Evolutionary conservation across 2,329 filamentous ascomycete genomes (phyloP).

Genomic region (Talaromyces sp.): DNA sequence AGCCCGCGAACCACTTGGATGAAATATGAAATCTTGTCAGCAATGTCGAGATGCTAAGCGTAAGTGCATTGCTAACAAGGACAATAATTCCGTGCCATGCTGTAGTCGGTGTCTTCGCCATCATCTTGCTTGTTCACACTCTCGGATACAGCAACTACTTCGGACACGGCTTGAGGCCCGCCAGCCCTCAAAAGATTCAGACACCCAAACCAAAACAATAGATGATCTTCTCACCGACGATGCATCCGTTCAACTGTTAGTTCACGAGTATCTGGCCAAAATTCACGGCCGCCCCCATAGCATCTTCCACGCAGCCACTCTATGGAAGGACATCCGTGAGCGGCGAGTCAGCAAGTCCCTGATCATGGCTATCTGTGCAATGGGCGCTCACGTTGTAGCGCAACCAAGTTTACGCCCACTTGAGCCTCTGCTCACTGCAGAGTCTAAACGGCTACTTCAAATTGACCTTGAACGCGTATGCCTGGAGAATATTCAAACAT

Average conservation of each 20-base stretch:
- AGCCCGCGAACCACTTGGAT: too few species aligned
- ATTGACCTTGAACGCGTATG: conserved; percentile 36
- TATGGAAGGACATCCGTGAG: background rate
- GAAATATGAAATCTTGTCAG: background rate
- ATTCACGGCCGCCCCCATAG: background rate
- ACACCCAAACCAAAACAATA: background rate
- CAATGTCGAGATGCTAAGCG: background rate
- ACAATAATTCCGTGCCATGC: background rate
- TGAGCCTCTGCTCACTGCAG: conserved; percentile 16
- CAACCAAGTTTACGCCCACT: background rate
- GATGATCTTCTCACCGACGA: background rate
- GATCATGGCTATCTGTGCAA: background rate
- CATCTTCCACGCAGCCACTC: background rate
- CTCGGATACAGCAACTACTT: background rate
- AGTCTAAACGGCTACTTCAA: conserved; percentile 36
- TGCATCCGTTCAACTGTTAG: background rate
- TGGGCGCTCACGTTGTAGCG: background rate
- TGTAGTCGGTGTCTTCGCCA: background rate
- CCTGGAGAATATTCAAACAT: conserved; percentile 33
- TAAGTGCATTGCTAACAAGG: background rate
- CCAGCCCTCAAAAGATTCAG: background rate
- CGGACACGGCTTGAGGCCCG: background rate
- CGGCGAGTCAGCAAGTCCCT: background rate
- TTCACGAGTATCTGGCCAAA: background rate
- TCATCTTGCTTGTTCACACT: background rate